Conservation (phyloP, 305 asterid species). For the Fraxinus albicans region DNA sequence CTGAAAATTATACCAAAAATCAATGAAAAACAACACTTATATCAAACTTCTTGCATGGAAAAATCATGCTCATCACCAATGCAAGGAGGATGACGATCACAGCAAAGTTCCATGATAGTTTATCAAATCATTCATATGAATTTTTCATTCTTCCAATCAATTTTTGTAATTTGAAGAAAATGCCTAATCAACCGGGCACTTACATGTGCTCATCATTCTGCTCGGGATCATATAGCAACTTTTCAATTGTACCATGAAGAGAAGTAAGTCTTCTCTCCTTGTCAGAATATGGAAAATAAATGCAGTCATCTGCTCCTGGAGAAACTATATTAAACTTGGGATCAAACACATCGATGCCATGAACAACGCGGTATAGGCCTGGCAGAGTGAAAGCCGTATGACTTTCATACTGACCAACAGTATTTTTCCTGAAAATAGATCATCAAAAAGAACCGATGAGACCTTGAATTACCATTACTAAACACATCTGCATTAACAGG, state of each 20-base stretch:
- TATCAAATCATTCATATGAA: not conserved
- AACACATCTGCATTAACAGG: not conserved
- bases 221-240: conserved; percentile 71
- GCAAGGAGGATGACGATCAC: not conserved
- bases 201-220: conserved; percentile 85
- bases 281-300: conserved; percentile 79
- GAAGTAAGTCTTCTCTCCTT: conserved; percentile 72
- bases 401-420: conserved; percentile 95
- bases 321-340: conserved; percentile 71
- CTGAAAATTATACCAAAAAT: not conserved
- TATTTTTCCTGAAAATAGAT: conserved; percentile 63
- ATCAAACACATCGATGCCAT: conserved; percentile 97
- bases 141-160: not conserved
- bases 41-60: not conserved
- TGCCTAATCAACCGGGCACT: conserved; percentile 24
- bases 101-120: not conserved
- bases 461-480: not conserved
- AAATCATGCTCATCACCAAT: not conserved
- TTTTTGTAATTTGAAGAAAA: not conserved
- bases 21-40: not conserved
- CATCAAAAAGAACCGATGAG: not conserved
- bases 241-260: conserved; percentile 66
- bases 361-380: conserved; percentile 87
- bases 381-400: conserved; percentile 90
- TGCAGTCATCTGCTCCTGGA: conserved; percentile 88